Base-by-base conservation (phyloP, 352 stramenopile genomes). In the Thraustochytrium striatum region DNA sequence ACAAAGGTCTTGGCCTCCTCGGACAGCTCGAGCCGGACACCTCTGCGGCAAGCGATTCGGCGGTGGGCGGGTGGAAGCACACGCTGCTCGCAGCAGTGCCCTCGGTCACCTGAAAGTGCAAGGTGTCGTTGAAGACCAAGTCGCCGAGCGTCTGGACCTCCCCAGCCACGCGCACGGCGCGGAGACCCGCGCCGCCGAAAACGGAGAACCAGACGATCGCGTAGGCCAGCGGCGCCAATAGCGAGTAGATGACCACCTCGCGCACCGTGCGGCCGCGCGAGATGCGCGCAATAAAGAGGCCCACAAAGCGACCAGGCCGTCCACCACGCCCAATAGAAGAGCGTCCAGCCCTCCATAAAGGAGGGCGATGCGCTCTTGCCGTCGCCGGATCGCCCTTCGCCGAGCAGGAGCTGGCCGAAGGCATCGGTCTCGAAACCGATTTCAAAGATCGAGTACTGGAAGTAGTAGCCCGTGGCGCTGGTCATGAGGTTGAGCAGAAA, bases 291-390 rank as follows among this genome's bases (percentile, higher is more conserved):
- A 88, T 81, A 44, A 88, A 88, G 19, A 87, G 61, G 58, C 85
- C 85, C 11, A 88, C 85, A 59, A 88, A 88, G 32, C 69, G 83
- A 72, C 85, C 85, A 88, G 21, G 85, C 62, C 16, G 85, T 86
- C 84, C 84, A 87, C 85, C 84, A 88, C 30, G 79, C 85, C 70
- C 84, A 84, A 80, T 88, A 88, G 75, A 87, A 88, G 70, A 88
- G 79, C 33, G 82, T 88, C 85, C 85, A 88, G 25, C 69, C 28
- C 47, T 84, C 81, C 65, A 88, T 86, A 72, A 79, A 88, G 72
- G 69, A 85, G 33, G 69, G 43, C 32, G 50, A 79, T 0, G 65
- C 78, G 69, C 78, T 70, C 35, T 72, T 44, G 21, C 83, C 82
- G 72, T 87, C 84, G n/a, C 79, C 61, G 32, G 72, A 61, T 39